These are phyloP conservation scores for Scleromitrula shiraiana DNA, from an alignment of 2,329 filamentous ascomycete species.

Conservation along the genomic window DNA sequence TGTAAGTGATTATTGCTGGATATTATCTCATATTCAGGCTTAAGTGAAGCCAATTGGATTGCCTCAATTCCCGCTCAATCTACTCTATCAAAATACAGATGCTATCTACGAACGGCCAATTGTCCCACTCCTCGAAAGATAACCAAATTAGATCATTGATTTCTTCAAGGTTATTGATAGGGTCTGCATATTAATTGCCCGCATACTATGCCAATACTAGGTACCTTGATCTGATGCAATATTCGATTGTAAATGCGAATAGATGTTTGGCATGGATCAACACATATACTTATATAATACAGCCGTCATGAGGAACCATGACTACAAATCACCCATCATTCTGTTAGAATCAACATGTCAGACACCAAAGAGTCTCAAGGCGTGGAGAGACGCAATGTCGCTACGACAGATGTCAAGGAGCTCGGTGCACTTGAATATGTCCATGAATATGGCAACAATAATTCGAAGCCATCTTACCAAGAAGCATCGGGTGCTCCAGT, in stretches of 20 bases:
- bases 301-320: neutral
- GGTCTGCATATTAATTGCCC: too few relatives aligned
- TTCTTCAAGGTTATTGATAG: too few relatives aligned
- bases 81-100: too few relatives aligned
- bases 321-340: neutral
- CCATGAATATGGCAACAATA: conserved; percentile 38
- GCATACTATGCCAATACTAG: too few relatives aligned
- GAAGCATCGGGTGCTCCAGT: conserved; percentile 55
- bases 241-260: neutral
- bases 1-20: too few relatives aligned
- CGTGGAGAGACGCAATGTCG: neutral
- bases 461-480: conserved; percentile 35
- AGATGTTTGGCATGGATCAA: neutral
- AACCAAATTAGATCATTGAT: too few relatives aligned
- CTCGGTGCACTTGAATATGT: conserved; percentile 14
- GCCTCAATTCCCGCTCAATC: too few relatives aligned
- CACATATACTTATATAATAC: neutral
- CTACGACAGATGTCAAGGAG: neutral
- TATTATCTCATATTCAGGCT: too few relatives aligned
- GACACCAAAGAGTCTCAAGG: neutral
- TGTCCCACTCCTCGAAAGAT: too few relatives aligned
- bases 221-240: neutral
- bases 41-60: too few relatives aligned
- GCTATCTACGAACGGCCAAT: too few relatives aligned
- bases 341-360: neutral